These are phyloP conservation scores for Suillus paluster DNA, from an alignment of 768 basidiomycete genomes.

Conservation along the genomic window DNA sequence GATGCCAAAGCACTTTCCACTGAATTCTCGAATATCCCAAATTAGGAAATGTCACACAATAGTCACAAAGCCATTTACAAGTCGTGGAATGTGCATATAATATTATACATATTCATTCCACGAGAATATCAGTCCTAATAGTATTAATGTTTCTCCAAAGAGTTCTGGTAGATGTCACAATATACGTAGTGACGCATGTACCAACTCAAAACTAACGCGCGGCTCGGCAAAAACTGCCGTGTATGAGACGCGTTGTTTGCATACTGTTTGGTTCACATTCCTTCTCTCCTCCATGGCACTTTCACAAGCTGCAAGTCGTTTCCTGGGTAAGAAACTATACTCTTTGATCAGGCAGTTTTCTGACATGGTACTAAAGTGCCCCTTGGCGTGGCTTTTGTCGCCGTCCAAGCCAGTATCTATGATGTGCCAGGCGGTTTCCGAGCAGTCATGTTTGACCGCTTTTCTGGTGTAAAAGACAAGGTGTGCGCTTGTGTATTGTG, in stretches of 20 bases:
- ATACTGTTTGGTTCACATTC: constrained; percentile 25
- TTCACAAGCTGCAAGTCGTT: constrained; percentile 49
- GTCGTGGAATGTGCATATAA: no score
- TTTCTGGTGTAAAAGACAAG: constrained; percentile 85
- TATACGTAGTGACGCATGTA: no score
- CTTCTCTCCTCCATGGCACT: constrained; percentile 48
- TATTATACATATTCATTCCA: no score
- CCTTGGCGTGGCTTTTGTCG: constrained; percentile 46
- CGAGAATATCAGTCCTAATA: no score
- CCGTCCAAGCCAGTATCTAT: constrained; percentile 56
- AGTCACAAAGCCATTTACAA: no score
- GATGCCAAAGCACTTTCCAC: not conserved
- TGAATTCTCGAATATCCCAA: not conserved
- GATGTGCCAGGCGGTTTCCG: constrained; percentile 91
- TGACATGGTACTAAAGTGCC: constrained; percentile 30
- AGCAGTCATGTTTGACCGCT: constrained; percentile 98
- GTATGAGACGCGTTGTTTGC: constrained; percentile 24
- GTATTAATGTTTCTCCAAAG: no score
- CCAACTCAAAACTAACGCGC: not conserved
- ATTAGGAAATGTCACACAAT: not conserved
- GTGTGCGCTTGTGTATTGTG: constrained; percentile 43
- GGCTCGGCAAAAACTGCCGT: constrained; percentile 3
- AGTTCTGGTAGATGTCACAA: no score
- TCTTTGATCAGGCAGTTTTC: not conserved
- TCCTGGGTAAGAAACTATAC: constrained; percentile 46